phyloP scores from a whole-genome alignment of 495 filamentous ascomycete genomes.

The Hyphodiscus hymeniophilus region DNA sequence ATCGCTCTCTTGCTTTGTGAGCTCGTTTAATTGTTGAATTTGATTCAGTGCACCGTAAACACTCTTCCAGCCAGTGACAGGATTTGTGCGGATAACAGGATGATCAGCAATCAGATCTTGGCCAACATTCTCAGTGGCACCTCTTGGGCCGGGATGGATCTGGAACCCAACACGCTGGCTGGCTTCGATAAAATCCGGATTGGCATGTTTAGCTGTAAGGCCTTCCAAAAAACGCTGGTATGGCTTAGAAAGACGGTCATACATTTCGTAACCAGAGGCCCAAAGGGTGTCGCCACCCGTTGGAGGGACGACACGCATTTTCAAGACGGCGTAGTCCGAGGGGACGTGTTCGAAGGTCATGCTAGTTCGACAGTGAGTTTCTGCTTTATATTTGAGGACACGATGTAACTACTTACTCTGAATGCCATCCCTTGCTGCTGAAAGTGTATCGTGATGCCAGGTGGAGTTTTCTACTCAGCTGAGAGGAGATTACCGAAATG shows the following conservation, averaged over 20 bases:
- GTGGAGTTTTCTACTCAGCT: too few species aligned
- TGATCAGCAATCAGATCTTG: constrained; percentile 51
- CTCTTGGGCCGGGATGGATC: constrained; percentile 46
- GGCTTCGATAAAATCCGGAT: constrained; percentile 47
- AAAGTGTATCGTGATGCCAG: too few species aligned
- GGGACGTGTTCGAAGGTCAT: constrained; percentile 60
- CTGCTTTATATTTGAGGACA: too few species aligned
- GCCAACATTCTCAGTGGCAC: constrained; percentile 55
- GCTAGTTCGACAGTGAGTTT: too few species aligned
- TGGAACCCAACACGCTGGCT: constrained; percentile 47
- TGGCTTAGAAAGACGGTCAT: constrained; percentile 59
- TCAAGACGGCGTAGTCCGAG: constrained; percentile 55
- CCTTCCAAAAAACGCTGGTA: constrained; percentile 58
- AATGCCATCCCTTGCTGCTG: constrained; percentile 28
- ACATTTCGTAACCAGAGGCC: constrained; percentile 74
- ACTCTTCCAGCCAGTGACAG: constrained; percentile 8
- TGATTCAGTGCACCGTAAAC: constrained; percentile 33
- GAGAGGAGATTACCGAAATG: too few species aligned
- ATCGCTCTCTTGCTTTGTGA: constrained; percentile 41
- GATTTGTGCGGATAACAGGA: constrained; percentile 69
- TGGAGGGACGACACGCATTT: constrained; percentile 50
- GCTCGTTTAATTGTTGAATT: constrained; percentile 43
- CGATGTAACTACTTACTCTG: too few species aligned
- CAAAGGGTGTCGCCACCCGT: constrained; percentile 65
- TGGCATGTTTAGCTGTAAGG: constrained; percentile 54